phyloP scores from a whole-genome alignment of 75 land plant genomes.

The Isoetes taiwanensis region DNA sequence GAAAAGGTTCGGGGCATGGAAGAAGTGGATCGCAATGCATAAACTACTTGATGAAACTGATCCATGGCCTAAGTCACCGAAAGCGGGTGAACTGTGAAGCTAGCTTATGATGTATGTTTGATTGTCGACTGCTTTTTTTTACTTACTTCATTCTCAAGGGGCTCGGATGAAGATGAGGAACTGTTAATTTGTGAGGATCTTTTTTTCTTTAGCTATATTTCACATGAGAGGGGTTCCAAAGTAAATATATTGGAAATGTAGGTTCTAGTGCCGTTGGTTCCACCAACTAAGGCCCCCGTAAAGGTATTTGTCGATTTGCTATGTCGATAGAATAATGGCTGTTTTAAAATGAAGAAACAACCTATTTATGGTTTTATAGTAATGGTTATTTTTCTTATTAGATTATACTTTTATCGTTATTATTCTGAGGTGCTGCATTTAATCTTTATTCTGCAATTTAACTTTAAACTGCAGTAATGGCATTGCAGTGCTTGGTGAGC shows the following conservation, averaged over 20 bases:
- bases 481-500: constrained; percentile 62
- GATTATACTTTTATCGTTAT: no score
- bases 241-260: no score
- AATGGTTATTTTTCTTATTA: no score
- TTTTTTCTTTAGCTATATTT: not conserved
- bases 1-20: constrained; percentile 25
- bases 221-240: no score
- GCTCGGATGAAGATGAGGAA: not conserved
- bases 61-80: constrained; percentile 33
- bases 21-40: constrained; percentile 8
- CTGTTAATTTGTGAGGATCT: constrained; percentile 28
- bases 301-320: no score
- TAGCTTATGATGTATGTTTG: constrained; percentile 48
- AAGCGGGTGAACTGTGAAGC: no score
- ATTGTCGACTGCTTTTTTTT: not conserved
- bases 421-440: not conserved
- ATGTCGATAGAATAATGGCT: no score
- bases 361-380: no score
- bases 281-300: no score
- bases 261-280: no score
- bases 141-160: not conserved
- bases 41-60: constrained; percentile 15
- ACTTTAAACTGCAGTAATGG: constrained; percentile 12
- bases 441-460: not conserved
- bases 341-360: no score